Evolutionary conservation across 1,284 basidiomycete genomes (phyloP).

Genomic region (Melampsora larici-populina): DNA sequence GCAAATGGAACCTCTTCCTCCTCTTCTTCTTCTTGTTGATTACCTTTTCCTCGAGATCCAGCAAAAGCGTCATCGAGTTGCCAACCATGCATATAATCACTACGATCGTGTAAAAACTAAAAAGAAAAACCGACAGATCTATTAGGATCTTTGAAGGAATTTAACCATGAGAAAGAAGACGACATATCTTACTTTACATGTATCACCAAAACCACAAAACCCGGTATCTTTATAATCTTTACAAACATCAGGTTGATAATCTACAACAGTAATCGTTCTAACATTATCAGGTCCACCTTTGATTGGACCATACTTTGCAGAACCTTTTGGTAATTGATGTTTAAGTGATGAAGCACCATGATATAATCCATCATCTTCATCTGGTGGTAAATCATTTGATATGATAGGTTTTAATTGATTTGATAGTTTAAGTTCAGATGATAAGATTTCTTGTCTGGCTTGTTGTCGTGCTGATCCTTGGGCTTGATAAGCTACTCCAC

Average conservation of each 20-base stretch:
- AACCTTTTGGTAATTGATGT: slow-evolving; percentile 59
- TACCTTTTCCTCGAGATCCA: slow-evolving; percentile 48
- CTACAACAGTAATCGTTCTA: slow-evolving; percentile 86
- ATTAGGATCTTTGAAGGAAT: slow-evolving; percentile 51
- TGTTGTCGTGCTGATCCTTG: slow-evolving; percentile 43
- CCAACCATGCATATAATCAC: slow-evolving; percentile 90
- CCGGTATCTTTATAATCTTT: slow-evolving; percentile 99
- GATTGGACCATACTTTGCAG: slow-evolving; percentile 48
- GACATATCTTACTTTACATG: slow-evolving; percentile 76
- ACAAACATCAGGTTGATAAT: slow-evolving; percentile 98
- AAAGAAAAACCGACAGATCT: slow-evolving; percentile 33
- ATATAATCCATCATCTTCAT: slow-evolving; percentile 78
- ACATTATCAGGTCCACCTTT: slow-evolving; percentile 66
- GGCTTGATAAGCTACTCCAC: slow-evolving; percentile 13
- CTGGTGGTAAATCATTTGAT: not conserved
- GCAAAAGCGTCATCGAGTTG: slow-evolving; percentile 69
- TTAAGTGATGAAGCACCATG: slow-evolving; percentile 77
- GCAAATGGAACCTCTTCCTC: slow-evolving; percentile 92
- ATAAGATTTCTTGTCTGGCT: slow-evolving; percentile 43
- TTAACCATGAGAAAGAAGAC: slow-evolving; percentile 76
- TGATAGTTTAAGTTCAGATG: not conserved
- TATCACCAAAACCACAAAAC: slow-evolving; percentile 98
- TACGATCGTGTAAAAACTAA: slow-evolving; percentile 57
- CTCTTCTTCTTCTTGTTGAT: slow-evolving; percentile 57
- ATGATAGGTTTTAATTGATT: not conserved